Base-by-base conservation (phyloP, 2,329 filamentous ascomycete genomes). In the Cercospora citrullina region DNA sequence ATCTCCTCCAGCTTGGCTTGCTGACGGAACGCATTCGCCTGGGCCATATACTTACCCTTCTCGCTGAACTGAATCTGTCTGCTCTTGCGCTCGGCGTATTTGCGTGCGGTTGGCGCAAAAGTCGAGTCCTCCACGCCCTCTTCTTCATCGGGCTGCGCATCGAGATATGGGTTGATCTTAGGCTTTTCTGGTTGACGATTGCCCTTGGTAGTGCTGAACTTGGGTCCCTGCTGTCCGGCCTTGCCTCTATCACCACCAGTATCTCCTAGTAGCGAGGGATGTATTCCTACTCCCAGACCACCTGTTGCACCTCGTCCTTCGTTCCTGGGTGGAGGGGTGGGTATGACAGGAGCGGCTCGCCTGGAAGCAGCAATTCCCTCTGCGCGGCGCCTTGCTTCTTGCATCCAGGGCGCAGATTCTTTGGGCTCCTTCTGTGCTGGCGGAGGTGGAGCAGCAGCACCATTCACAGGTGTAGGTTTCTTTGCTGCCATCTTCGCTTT, bases 31-130 rank as follows among this genome's bases (percentile, higher is more conserved):
- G 94, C 94, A 78, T 92, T 94, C 7, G 92, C 95, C 80, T 98
- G 94, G 71, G 93, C 90, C 68, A 98, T 97, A 77, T 97, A 98
- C 85, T 98, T 98, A 63, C 95, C 95, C 79, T 96, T 96, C 74
- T 94, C 90, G 75, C 97, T 97, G 84, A 99, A 98, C 12, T 93
- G 83, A 18, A 99, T 85, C 71, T 92, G 89, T 68, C 92, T 89
- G 10, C 92, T 87, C 71, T 91, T 86, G 61, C 93, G 87, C 74
- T 90, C 91, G 70, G 81, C 76, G 64, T 83, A 82, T 72, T 85
- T 84, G 65, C 90, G 88, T 0, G 94, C 93, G n/a, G 72, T 97
- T 18, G 71, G 71, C 16, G 67, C 96, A 75, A 64, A 67, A 28
- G 67, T 45, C 36, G 71, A 65, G 69, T 83, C 85, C 21, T 84